Evolutionary conservation across 2,329 filamentous ascomycete genomes (phyloP).

Genomic region (Ramichloridium luteum): DNA sequence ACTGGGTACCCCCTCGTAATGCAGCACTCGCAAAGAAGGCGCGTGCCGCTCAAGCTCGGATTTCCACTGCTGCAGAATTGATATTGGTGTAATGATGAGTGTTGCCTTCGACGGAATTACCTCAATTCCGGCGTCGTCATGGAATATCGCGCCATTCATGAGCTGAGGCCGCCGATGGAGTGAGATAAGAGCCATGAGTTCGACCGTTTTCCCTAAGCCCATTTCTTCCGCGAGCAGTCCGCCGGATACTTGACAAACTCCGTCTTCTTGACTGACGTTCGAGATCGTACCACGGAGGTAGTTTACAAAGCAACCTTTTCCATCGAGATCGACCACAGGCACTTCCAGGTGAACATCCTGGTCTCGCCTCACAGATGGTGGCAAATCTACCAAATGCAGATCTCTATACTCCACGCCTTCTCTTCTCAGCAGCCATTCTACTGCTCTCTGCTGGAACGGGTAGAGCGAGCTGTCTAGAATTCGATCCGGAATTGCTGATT

Average conservation of each 20-base stretch:
- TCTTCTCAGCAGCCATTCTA: constrained; percentile 56
- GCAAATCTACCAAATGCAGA: not conserved
- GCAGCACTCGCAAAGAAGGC: constrained; percentile 42
- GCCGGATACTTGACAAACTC: constrained; percentile 37
- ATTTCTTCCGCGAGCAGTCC: constrained; percentile 71
- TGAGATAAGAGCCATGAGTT: constrained; percentile 58
- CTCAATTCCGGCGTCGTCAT: constrained; percentile 31
- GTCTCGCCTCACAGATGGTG: constrained; percentile 25
- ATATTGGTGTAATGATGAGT: constrained; percentile 49
- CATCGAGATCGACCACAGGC: constrained; percentile 33
- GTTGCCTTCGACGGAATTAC: constrained; percentile 45
- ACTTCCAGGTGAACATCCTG: constrained; percentile 7
- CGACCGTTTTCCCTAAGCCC: constrained; percentile 71
- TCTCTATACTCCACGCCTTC: constrained; percentile 45
- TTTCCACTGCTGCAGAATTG: constrained; percentile 52
- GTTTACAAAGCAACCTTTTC: constrained; percentile 44
- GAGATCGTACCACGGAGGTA: constrained; percentile 47
- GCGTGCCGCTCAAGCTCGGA: constrained; percentile 47
- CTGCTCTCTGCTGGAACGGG: constrained; percentile 58
- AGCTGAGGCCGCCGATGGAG: constrained; percentile 41
- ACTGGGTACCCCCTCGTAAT: constrained; percentile 42
- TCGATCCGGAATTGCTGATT: constrained; percentile 7
- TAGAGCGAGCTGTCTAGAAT: constrained; percentile 38
- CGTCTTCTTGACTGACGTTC: constrained; percentile 24
- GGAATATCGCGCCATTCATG: constrained; percentile 13